Evolutionary conservation across 768 basidiomycete species (phyloP), one percentile per base, ranked within the genome.

Genomic region (Coprinellus aureogranulatus): DNA sequence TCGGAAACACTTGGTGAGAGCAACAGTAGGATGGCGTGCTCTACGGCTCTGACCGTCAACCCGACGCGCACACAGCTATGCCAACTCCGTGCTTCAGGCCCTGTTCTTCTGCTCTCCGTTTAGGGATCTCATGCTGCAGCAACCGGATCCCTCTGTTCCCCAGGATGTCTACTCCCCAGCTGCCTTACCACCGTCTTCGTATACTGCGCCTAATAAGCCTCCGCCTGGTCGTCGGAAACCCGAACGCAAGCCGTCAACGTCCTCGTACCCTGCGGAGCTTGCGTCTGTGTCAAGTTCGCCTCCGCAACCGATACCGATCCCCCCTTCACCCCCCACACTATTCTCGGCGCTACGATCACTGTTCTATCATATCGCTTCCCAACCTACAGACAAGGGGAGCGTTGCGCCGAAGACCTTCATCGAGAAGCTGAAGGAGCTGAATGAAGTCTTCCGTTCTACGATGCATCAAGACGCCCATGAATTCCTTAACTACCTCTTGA

Each of bases 381-480:
- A 90, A 68, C 89, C 87, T 4, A 76, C 79, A 22, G 85, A 89
- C 69, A 86, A 87, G 67, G 96, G 96, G 58, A 90, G 90, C 9
- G 83, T 98, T 41, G 83, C 93, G 1, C 97, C 97, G 1, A 85
- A 88, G 56, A 90, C 90, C 23, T 92, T 99, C 72, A 89, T 99
- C 68, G 88, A 93, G 67, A 96, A 96, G 69, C 82, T 98, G 64
- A 92, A 92, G 73, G 87, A 94, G 66, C 80, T 92, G 65, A 98
- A 98, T 71, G 92, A 94, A 65, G 79, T 88, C 46, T 99, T 98
- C 67, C 82, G 93, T 48, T 87, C 87, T 37, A 88, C 90, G 16
- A 89, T 90, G 83, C 97, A 99, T 69, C 97, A 99, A 69, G 97
- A 99, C 70, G 97, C 97, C 2, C 97, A 98, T 73, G 97, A 99